These are phyloP conservation scores for Alternaria solani DNA, from an alignment of 2,329 filamentous ascomycete genomes.

Conservation along the genomic window DNA sequence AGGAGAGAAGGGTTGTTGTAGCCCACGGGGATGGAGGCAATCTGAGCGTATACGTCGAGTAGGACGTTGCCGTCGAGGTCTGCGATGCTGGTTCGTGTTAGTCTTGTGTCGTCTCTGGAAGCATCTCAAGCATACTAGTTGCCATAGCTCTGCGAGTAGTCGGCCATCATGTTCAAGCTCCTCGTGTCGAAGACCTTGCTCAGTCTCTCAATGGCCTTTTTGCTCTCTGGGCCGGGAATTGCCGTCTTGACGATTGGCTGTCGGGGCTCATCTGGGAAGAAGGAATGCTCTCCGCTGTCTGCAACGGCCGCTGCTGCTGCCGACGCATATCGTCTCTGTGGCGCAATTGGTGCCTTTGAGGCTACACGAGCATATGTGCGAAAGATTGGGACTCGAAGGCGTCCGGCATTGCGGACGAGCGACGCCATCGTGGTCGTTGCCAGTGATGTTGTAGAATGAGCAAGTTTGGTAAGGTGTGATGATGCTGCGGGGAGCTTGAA, in stretches of 20 bases:
- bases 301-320: conserved; percentile 42
- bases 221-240: conserved; percentile 80
- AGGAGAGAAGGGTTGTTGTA: conserved; percentile 87
- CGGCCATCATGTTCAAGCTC: conserved; percentile 71
- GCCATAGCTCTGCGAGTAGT: conserved; percentile 59
- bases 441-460: not conserved
- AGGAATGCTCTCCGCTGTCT: conserved; percentile 55
- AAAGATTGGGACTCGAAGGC: conserved; percentile 27
- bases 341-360: conserved; percentile 27
- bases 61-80: conserved; percentile 76
- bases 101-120: not conserved
- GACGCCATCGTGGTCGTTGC: conserved; percentile 39
- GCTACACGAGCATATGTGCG: conserved; percentile 27
- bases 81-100: conserved; percentile 57
- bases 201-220: conserved; percentile 73
- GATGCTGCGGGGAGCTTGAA: not conserved
- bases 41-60: conserved; percentile 86
- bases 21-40: conserved; percentile 89
- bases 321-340: conserved; percentile 44
- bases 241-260: conserved; percentile 63
- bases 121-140: conserved; percentile 68
- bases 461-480: conserved; percentile 1
- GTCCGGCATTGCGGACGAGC: conserved; percentile 39
- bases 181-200: conserved; percentile 84
- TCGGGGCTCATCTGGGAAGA: conserved; percentile 66